Evolutionary conservation across 1,139 yeast genomes (phyloP).

Genomic region (Groenewaldozyma sp.): DNA sequence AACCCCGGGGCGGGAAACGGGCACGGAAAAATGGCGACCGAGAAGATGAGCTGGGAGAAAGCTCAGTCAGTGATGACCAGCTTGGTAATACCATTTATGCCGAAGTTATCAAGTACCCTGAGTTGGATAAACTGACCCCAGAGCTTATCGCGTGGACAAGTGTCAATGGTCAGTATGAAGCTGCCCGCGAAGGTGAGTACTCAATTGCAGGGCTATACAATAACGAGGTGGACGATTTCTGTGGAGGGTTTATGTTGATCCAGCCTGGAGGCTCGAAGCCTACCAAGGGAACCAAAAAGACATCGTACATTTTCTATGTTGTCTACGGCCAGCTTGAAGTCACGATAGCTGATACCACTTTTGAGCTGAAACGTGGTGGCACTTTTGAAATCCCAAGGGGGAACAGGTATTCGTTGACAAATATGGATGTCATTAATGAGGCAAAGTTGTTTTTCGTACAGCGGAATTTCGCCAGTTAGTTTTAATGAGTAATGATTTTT

Average conservation of each 20-base stretch:
- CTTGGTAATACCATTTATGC: conserved; percentile 26
- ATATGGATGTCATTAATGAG: conserved; percentile 39
- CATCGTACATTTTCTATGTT: conserved; percentile 67
- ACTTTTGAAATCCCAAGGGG: conserved; percentile 76
- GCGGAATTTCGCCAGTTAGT: conserved; percentile 34
- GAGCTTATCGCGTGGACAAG: conserved; percentile 66
- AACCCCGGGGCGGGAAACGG: conserved; percentile 11
- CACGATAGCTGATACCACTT: conserved; percentile 47
- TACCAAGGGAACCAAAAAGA: conserved; percentile 53
- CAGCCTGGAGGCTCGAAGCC: conserved; percentile 52
- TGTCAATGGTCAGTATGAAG: conserved; percentile 42
- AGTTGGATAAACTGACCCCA: conserved; percentile 34
- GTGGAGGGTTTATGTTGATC: conserved; percentile 66
- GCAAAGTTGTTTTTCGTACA: conserved; percentile 74
- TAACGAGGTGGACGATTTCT: conserved; percentile 55
- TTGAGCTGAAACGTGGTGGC: conserved; percentile 64
- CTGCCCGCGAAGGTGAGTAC: conserved; percentile 46
- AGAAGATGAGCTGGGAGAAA: conserved; percentile 1
- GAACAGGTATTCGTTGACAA: conserved; percentile 58
- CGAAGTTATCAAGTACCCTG: conserved; percentile 44
- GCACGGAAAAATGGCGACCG: conserved; percentile 8
- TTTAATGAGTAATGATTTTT: background rate
- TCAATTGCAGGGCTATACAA: conserved; percentile 60
- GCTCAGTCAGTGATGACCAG: background rate
- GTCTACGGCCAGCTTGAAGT: conserved; percentile 65